Evolutionary conservation across 768 basidiomycete species (phyloP).

Genomic region (Mycena venus): DNA sequence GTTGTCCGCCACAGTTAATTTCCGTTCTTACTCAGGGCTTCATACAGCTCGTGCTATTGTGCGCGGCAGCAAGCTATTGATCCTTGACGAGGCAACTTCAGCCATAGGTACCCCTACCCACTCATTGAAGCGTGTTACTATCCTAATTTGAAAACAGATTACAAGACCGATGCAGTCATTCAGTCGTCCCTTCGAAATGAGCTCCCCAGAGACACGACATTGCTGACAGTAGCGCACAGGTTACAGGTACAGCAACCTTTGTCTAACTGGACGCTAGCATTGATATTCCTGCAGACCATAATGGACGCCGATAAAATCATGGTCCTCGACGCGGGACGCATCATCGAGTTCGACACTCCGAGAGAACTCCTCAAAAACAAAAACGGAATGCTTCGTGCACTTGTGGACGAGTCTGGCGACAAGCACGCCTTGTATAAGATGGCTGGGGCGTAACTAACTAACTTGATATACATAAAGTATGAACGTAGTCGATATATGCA

Average conservation of each 20-base stretch:
- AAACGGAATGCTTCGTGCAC: no score
- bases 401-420: no score
- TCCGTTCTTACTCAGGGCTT: not conserved
- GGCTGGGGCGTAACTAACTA: slow-evolving; percentile 42
- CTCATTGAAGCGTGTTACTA: not conserved
- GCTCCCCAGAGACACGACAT: no score
- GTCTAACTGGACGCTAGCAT: no score
- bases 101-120: slow-evolving; percentile 6
- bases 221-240: no score
- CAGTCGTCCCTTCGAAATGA: slow-evolving; percentile 56
- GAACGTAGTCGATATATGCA: slow-evolving; percentile 8
- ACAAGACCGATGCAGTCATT: slow-evolving; percentile 57
- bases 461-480: slow-evolving; percentile 26
- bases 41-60: no score
- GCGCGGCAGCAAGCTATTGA: slow-evolving; percentile 36
- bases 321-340: slow-evolving; percentile 59
- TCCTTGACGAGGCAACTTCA: slow-evolving; percentile 30
- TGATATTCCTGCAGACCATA: no score
- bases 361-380: slow-evolving; percentile 61
- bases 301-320: no score
- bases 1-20: slow-evolving; percentile 10
- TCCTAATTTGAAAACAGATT: slow-evolving; percentile 22
- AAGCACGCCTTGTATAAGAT: no score
- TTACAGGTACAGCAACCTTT: no score
- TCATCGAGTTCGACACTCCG: slow-evolving; percentile 70